Evolutionary conservation across 1,284 basidiomycete genomes (phyloP), one percentile per base, ranked within the genome.

Genomic region (Ganoderma sp.): DNA sequence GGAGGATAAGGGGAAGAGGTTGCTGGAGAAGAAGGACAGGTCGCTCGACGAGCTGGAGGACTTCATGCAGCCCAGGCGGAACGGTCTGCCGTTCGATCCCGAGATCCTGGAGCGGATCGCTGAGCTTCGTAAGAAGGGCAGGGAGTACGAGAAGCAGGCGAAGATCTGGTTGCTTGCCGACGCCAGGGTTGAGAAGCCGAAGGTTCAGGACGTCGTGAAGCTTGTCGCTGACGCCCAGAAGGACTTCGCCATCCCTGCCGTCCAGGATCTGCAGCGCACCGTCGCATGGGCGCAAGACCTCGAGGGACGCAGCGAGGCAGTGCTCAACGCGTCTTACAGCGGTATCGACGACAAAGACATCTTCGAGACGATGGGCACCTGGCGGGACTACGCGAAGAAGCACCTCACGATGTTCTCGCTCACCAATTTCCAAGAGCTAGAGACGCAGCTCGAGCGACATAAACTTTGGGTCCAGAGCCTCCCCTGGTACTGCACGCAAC

Each of bases 61-160:
- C 69, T 88, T 92, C 73, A 84, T 85, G 10, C 82, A 87, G 67
- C 83, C 86, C 75, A 88, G 90, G 19, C 63, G 57, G 19, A 73
- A 83, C 9, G 84, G 81, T 54, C 84, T 92, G 67, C 90, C 90
- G 3, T 85, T 92, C 63, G 88, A 93, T 74, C 82, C 84, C 19
- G 82, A 81, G 32, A 82, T 92, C 61, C 81, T 89, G 41, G 86
- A 88, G 71, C 85, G 87, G 15, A 78, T 94, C 43, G 80, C 85
- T 75, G 82, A 84, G n/a, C 82, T 87, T 58, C 84, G 87, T 56
- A 82, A 81, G 45, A 90, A 89, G 77, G 92, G 90, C 22, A 86
- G 86, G 73, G 92, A 94, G 71, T 89, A 88, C 75, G 91, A 94
- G 78, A 89, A 88, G 79, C 89, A 91, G 73, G 92, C 92, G 15